Conservation (phyloP, 2,329 filamentous ascomycete genomes). For the Pezicula rhizophila region DNA sequence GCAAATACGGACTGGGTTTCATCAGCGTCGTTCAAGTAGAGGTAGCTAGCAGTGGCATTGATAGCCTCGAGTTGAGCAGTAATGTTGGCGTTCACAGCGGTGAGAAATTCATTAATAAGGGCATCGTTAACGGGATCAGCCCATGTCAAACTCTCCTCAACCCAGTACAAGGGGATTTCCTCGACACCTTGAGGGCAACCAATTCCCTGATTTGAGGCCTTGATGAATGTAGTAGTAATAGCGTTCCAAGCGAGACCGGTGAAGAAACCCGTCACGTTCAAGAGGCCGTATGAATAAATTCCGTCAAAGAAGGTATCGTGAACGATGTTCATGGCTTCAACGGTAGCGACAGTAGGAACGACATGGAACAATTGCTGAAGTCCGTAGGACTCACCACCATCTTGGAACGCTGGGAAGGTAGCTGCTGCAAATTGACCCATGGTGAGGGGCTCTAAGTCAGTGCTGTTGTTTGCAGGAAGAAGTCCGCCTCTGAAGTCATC, state of each 20-base stretch:
- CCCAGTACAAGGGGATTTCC: conserved; percentile 12
- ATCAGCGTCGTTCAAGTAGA: conserved; percentile 18
- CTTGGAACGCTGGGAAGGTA: conserved; percentile 7
- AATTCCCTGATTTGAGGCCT: conserved; percentile 4
- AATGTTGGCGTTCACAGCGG: conserved; percentile 10
- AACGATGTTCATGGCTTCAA: conserved; percentile 13
- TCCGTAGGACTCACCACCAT: conserved; percentile 6
- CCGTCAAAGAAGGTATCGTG: conserved; percentile 14
- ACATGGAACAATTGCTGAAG: conserved; percentile 12
- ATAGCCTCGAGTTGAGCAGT: conserved; percentile 8
- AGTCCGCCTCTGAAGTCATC: conserved; percentile 12
- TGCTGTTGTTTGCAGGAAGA: conserved; percentile 7
- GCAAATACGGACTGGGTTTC: conserved; percentile 3
- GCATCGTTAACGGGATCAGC: conserved; percentile 5
- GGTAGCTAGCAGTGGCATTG: conserved; percentile 3
- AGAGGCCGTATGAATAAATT: neutral
- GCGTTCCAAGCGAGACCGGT: conserved; percentile 9
- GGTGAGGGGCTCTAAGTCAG: conserved; percentile 3
- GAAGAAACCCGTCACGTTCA: conserved; percentile 6
- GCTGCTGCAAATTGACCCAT: conserved; percentile 7
- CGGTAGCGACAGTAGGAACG: conserved; percentile 3
- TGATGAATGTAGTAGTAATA: conserved; percentile 11
- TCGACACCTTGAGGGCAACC: conserved; percentile 10
- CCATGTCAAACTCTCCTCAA: conserved; percentile 12
- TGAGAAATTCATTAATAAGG: conserved; percentile 7